Conservation (phyloP, 176 grass and related monocot genomes). For the Eleusine indica region DNA sequence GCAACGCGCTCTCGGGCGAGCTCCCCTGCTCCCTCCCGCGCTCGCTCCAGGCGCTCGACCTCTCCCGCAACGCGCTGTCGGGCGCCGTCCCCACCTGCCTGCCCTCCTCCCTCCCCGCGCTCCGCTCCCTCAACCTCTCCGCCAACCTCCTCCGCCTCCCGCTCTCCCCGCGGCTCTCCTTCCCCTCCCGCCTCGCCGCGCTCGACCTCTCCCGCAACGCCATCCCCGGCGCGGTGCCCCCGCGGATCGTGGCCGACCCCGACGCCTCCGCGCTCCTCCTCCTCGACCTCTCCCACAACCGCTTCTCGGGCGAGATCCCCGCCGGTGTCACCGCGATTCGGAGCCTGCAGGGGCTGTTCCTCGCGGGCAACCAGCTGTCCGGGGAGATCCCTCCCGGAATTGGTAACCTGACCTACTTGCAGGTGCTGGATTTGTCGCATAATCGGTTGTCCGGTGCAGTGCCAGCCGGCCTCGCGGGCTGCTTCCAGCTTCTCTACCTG, state of each 20-base stretch:
- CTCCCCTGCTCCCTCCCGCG: conserved; percentile 69
- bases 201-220: conserved; percentile 79
- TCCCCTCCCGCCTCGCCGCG: conserved; percentile 65
- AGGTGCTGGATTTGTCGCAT: conserved; percentile 82
- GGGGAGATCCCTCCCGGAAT: conserved; percentile 82
- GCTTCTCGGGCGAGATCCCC: conserved; percentile 75
- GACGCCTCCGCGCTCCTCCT: conserved; percentile 56
- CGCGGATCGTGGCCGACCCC: conserved; percentile 60
- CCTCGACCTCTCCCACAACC: conserved; percentile 76
- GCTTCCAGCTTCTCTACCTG: conserved; percentile 91
- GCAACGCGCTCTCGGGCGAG: conserved; percentile 53
- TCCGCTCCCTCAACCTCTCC: conserved; percentile 76
- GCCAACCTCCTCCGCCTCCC: conserved; percentile 62
- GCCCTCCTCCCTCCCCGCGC: conserved; percentile 47
- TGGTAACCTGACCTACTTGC: conserved; percentile 93
- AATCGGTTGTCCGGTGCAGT: conserved; percentile 74
- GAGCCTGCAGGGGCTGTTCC: conserved; percentile 82
- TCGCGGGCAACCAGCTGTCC: conserved; percentile 68
- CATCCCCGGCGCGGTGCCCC: conserved; percentile 65
- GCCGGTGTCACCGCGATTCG: conserved; percentile 61
- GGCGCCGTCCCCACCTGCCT: conserved; percentile 72
- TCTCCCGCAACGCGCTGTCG: conserved; percentile 72
- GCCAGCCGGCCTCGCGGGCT: conserved; percentile 81
- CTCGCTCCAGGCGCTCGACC: conserved; percentile 57
- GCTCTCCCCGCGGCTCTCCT: conserved; percentile 83